Percentiles rank a stretch among this genome's conserved stretches.
Evolutionary conservation across 768 basidiomycete genomes (phyloP).

Genomic region (Psilocybe tampanensis): DNA sequence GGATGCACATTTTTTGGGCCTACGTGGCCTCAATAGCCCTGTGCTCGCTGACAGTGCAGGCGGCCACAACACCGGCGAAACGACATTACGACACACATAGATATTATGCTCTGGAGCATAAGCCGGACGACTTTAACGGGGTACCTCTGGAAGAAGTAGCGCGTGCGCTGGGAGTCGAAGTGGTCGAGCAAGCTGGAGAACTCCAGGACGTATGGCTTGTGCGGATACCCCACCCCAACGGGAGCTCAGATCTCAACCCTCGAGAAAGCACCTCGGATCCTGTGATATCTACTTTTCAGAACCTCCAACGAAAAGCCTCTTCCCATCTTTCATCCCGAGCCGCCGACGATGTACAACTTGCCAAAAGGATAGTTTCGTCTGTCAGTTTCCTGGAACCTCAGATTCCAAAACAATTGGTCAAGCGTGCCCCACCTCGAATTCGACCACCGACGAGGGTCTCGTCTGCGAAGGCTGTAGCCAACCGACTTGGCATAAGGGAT

Average conservation of each 20-base stretch:
- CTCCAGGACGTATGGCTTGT: slow-evolving; percentile 83
- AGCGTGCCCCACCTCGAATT: slow-evolving; percentile 70
- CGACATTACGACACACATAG: slow-evolving; percentile 63
- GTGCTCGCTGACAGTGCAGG: slow-evolving; percentile 11
- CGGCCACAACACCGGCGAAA: slow-evolving; percentile 43
- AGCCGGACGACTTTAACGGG: slow-evolving; percentile 36
- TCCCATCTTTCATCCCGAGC: slow-evolving; percentile 41
- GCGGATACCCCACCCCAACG: slow-evolving; percentile 47
- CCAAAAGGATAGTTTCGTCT: slow-evolving; percentile 49
- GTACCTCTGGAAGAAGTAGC: slow-evolving; percentile 63
- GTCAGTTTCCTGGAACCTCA: slow-evolving; percentile 66
- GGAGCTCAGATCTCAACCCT: slow-evolving; percentile 23
- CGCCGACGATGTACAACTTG: slow-evolving; percentile 40
- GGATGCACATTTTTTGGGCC: slow-evolving; percentile 25
- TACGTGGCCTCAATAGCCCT: slow-evolving; percentile 22
- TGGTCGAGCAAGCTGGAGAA: slow-evolving; percentile 87
- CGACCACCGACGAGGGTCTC: slow-evolving; percentile 34
- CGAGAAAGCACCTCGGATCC: slow-evolving; percentile 38
- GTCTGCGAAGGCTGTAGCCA: slow-evolving; percentile 47
- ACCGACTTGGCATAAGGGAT: slow-evolving; percentile 69
- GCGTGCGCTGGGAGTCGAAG: slow-evolving; percentile 67
- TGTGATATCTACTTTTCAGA: slow-evolving; percentile 52
- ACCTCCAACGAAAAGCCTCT: slow-evolving; percentile 37
- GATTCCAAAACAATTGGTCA: slow-evolving; percentile 60
- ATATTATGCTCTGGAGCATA: slow-evolving; percentile 82